Base-by-base conservation (phyloP, 345 rosid genomes). In the rapeseed (Brassica napus) region DNA sequence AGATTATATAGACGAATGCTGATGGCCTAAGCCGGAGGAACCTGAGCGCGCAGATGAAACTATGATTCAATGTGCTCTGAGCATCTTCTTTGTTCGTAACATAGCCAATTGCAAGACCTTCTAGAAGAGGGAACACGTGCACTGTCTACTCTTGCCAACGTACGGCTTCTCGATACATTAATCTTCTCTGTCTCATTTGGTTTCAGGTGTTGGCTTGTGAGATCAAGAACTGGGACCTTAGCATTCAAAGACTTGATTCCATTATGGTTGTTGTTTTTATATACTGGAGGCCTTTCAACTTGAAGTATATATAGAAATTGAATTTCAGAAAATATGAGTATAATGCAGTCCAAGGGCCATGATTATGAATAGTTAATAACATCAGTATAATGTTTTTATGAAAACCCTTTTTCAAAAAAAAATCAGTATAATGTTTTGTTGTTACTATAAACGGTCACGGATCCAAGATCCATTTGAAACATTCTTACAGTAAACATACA, bases 51-150 rank as follows among this genome's bases (percentile, higher is more conserved):
- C 57, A 49, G 57, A 49, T n/a, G 15, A 49, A 2, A 14, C 57
- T 49, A 49, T 49, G 18, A 5, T 49, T 14, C 5, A 49, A 5
- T 44, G 52, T 44, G 15, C 15, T 44, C 52, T 79, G 74, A 65
- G 82, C 75, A 39, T 62, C 81, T 63, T 82, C 85, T 5, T 77
- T 59, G 32, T 69, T 71, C 5, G 70, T 68, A 23, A 84, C 84
- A 52, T 69, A 35, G 8, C 77, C 82, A n/a, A 89, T 76, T 62
- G 83, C 87, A 83, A 82, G 52, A 55, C 86, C 82, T 80, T 88
- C 90, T 0, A 80, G 77, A 23, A 84, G 74, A 54, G 88, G 86
- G 3, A 79, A 21, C 3, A 65, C 11, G n/a, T 89, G 86, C 18
- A 34, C 14, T 81, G 57, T 5, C 85, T 81, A 16, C 80, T 37